phyloP scores from a whole-genome alignment of 1,284 basidiomycete genomes.

The Cutaneotrichosporon sp. region DNA sequence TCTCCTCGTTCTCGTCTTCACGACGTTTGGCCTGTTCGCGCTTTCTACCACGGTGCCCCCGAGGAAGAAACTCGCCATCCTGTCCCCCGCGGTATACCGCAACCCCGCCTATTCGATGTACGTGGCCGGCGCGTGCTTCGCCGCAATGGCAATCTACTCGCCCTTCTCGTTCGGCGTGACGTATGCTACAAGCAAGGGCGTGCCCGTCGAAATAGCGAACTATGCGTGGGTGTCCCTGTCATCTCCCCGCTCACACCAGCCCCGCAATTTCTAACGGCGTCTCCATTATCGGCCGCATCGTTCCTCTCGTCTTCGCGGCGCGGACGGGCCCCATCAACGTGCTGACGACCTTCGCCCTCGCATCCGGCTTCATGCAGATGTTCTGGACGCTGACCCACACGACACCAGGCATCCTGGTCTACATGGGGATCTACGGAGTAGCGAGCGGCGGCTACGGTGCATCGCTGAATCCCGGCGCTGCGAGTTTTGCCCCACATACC shows the following conservation, averaged over 20 bases:
- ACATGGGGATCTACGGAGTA: constrained; percentile 33
- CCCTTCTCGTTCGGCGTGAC: constrained; percentile 35
- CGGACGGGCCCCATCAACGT: constrained; percentile 37
- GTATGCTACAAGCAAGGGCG: constrained; percentile 26
- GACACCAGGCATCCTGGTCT: constrained; percentile 24
- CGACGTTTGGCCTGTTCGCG: constrained; percentile 22
- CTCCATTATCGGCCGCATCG: constrained; percentile 34
- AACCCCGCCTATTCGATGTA: constrained; percentile 28
- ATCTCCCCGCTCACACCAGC: too few relatives aligned
- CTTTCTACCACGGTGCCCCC: constrained; percentile 35
- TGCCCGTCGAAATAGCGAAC: constrained; percentile 24
- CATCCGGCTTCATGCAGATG: constrained; percentile 30
- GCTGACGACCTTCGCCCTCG: constrained; percentile 19
- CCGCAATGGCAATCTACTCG: constrained; percentile 29
- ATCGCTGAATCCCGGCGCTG: constrained; percentile 27
- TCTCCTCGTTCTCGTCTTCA: constrained; percentile 29
- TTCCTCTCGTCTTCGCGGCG: constrained; percentile 33
- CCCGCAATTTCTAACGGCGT: constrained; percentile 33
- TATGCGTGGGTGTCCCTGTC: too few relatives aligned
- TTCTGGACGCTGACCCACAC: constrained; percentile 25
- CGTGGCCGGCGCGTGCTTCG: constrained; percentile 22
- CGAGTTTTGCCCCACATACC: constrained; percentile 29
- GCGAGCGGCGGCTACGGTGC: constrained; percentile 33
- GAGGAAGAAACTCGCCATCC: constrained; percentile 33
- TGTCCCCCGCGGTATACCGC: constrained; percentile 19